phyloP scores from a whole-genome alignment of 2,329 filamentous ascomycete species.

The Stemphylium lycopersici region DNA sequence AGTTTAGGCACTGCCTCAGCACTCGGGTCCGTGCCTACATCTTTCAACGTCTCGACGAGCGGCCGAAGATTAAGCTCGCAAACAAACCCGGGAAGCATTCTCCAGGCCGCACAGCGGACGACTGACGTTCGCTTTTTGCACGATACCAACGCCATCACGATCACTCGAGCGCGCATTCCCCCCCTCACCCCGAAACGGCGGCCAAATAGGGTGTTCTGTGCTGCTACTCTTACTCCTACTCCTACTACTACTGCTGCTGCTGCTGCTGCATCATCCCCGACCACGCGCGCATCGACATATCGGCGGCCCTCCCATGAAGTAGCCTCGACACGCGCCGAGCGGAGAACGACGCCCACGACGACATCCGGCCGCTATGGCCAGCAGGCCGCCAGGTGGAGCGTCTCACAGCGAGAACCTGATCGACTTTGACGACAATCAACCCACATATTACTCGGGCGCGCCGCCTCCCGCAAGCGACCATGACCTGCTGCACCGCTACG shows the following conservation, averaged over 20 bases:
- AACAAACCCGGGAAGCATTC: slow-evolving; percentile 2
- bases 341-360: slow-evolving; percentile 24
- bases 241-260: not conserved
- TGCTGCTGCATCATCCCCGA: not conserved
- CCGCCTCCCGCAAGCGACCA: slow-evolving; percentile 81
- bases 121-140: not conserved
- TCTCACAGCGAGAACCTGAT: slow-evolving; percentile 65
- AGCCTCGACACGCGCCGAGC: slow-evolving; percentile 28
- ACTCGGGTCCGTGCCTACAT: slow-evolving; percentile 15
- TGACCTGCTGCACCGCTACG: slow-evolving; percentile 75
- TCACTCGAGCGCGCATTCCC: not conserved
- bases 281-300: slow-evolving; percentile 3
- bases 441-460: slow-evolving; percentile 76
- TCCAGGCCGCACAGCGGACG: not conserved
- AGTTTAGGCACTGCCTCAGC: slow-evolving; percentile 17
- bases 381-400: slow-evolving; percentile 61
- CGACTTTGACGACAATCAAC: slow-evolving; percentile 74
- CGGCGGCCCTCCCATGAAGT: slow-evolving; percentile 32
- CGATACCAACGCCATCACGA: slow-evolving; percentile 5
- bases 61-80: slow-evolving; percentile 8
- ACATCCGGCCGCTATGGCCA: slow-evolving; percentile 53
- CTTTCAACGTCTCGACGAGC: slow-evolving; percentile 11
- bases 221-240: slow-evolving; percentile 3
- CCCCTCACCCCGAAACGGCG: slow-evolving; percentile 10
- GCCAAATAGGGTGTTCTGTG: slow-evolving; percentile 10